Evolutionary conservation across 345 rosid genomes (phyloP).

Genomic region (Lepidium aucheri): DNA sequence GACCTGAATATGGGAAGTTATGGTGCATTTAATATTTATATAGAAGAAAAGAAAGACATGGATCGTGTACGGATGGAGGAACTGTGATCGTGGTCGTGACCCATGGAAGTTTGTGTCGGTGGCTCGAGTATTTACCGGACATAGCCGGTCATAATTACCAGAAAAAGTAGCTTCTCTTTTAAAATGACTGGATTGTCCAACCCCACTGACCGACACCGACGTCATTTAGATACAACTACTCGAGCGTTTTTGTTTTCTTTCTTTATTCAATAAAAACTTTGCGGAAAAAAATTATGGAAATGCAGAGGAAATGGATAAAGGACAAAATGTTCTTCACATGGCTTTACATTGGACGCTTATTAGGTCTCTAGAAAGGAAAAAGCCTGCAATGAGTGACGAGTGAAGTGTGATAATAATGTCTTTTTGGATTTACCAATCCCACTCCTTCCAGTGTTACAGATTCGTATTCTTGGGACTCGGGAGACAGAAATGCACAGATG

Average conservation of each 20-base stretch:
- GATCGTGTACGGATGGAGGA: slow-evolving; percentile 15
- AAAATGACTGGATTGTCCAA: not conserved
- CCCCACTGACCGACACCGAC: slow-evolving; percentile 20
- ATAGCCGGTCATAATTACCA: slow-evolving; percentile 15
- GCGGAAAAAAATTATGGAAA: too few species aligned
- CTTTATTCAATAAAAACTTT: too few species aligned
- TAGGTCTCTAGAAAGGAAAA: not conserved
- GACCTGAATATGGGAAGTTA: slow-evolving; percentile 12
- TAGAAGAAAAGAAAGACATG: not conserved
- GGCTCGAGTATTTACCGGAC: slow-evolving; percentile 18
- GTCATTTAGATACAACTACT: not conserved
- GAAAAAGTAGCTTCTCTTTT: not conserved
- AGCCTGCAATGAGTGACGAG: not conserved
- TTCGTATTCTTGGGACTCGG: not conserved
- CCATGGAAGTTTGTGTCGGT: slow-evolving; percentile 21
- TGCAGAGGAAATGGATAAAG: not conserved
- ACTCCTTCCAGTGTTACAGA: not conserved
- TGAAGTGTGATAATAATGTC: not conserved
- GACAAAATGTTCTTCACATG: slow-evolving; percentile 21
- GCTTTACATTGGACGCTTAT: not conserved
- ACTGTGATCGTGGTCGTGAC: slow-evolving; percentile 6
- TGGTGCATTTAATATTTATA: not conserved
- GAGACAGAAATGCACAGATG: not conserved
- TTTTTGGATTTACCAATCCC: not conserved
- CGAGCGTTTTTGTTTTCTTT: not conserved